Percentiles rank a stretch among this genome's conserved stretches.
Conservation (phyloP, 2,329 filamentous ascomycete species). For the Xylariaceae sp. region DNA sequence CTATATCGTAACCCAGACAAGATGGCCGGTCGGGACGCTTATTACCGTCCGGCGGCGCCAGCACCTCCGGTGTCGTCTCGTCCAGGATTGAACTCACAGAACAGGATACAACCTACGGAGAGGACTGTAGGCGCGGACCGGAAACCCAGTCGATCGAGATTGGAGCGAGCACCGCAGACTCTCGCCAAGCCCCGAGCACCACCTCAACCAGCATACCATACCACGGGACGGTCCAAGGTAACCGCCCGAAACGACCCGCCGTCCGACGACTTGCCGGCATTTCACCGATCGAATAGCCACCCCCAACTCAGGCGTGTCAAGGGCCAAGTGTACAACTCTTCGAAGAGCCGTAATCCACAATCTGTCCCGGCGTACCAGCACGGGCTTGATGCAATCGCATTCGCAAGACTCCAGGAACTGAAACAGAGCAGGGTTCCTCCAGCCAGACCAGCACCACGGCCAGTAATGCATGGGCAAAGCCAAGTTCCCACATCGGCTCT, state of each 20-base stretch:
- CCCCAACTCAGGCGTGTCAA: neutral
- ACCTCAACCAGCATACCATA: constrained; percentile 9
- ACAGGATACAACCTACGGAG: no score
- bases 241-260: constrained; percentile 6
- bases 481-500: constrained; percentile 1
- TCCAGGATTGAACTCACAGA: no score
- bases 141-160: neutral
- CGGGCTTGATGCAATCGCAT: neutral
- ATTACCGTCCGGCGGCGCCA: constrained; percentile 10
- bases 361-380: neutral
- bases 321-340: neutral
- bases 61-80: constrained; percentile 17
- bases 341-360: neutral
- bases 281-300: neutral
- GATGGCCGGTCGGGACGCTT: constrained; percentile 15
- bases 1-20: constrained; percentile 21
- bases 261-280: constrained; percentile 7
- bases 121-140: neutral
- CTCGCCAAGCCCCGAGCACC: constrained; percentile 4
- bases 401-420: neutral
- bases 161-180: neutral
- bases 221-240: constrained; percentile 1
- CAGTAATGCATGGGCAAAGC: neutral
- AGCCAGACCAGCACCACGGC: neutral
- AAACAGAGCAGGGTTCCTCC: neutral